Conservation (phyloP, 306 rosid genomes). For the Ochetophila trinervis region DNA sequence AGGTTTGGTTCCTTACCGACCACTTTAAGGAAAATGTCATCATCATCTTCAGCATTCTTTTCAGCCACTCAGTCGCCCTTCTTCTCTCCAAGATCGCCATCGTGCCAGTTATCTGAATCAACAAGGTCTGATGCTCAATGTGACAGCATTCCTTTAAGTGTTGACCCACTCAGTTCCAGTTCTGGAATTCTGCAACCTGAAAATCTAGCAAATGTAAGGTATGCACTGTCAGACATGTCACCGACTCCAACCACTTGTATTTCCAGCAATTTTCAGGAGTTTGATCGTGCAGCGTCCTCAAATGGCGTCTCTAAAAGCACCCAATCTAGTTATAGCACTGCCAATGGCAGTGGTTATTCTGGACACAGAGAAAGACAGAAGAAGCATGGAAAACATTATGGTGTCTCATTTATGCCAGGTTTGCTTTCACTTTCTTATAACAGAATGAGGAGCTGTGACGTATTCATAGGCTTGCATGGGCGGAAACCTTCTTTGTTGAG, state of each 20-base stretch:
- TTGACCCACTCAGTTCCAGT: conserved; percentile 47
- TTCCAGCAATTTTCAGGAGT: conserved; percentile 45
- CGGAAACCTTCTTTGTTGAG: conserved; percentile 55
- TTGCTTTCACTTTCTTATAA: conserved; percentile 63
- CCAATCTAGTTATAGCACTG: conserved; percentile 44
- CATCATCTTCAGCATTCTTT: conserved; percentile 74
- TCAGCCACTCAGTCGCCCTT: conserved; percentile 89
- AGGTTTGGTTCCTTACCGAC: conserved; percentile 47
- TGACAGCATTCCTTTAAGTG: conserved; percentile 43
- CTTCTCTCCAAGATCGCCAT: conserved; percentile 75
- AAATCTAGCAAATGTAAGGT: conserved; percentile 39
- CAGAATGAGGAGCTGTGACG: conserved; percentile 68
- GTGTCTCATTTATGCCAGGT: conserved; percentile 36
- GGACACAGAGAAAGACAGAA: conserved; percentile 43
- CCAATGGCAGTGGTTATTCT: conserved; percentile 30
- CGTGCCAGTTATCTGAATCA: conserved; percentile 51
- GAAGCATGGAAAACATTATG: conserved; percentile 38
- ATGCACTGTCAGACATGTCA: conserved; percentile 43
- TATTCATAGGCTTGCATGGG: conserved; percentile 75
- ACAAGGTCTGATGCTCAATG: conserved; percentile 38
- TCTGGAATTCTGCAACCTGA: conserved; percentile 49
- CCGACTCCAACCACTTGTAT: conserved; percentile 40
- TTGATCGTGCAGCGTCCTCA: conserved; percentile 53
- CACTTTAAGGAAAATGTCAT: conserved; percentile 62
- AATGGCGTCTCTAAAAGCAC: conserved; percentile 57